phyloP scores from a whole-genome alignment of 306 rosid species.

The Acacia melanoxylon region DNA sequence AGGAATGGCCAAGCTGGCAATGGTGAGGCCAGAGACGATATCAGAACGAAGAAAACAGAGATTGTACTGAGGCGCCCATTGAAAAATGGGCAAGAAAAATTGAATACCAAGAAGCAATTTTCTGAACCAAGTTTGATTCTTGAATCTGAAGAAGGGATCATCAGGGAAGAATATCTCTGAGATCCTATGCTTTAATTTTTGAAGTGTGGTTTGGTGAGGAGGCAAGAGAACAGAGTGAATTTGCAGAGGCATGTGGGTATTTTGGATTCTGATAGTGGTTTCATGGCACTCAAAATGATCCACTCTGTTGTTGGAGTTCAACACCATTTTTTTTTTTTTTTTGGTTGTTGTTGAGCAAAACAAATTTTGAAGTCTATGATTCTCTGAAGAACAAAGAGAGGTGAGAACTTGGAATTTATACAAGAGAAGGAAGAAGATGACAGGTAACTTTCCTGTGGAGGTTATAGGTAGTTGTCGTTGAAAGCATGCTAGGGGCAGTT shows the following conservation, averaged over 20 bases:
- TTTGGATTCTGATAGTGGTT: slow-evolving; percentile 34
- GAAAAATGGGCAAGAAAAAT: slow-evolving; percentile 70
- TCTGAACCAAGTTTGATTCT: slow-evolving; percentile 50
- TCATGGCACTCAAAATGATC: slow-evolving; percentile 59
- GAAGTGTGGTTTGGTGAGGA: slow-evolving; percentile 50
- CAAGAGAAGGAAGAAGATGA: background rate
- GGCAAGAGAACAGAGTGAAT: slow-evolving; percentile 73
- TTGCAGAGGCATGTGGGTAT: slow-evolving; percentile 37
- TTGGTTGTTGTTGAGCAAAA: background rate
- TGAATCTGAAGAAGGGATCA: slow-evolving; percentile 76
- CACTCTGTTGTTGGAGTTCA: slow-evolving; percentile 72
- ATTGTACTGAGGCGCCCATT: slow-evolving; percentile 75
- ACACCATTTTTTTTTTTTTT: slow-evolving; percentile 44
- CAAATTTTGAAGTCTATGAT: background rate
- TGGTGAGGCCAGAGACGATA: slow-evolving; percentile 85
- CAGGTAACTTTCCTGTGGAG: background rate
- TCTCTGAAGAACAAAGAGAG: slow-evolving; percentile 24
- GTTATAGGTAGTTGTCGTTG: slow-evolving; percentile 26
- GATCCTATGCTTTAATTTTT: slow-evolving; percentile 63
- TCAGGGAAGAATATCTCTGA: slow-evolving; percentile 88
- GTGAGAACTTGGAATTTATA: slow-evolving; percentile 46
- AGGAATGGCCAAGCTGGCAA: slow-evolving; percentile 95
- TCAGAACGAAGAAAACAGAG: slow-evolving; percentile 67
- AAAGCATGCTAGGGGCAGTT: background rate
- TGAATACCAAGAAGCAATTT: slow-evolving; percentile 66